Evolutionary conservation across 768 basidiomycete species (phyloP), one percentile per base, ranked within the genome.

Genomic region (Cystobasidium ongulense): DNA sequence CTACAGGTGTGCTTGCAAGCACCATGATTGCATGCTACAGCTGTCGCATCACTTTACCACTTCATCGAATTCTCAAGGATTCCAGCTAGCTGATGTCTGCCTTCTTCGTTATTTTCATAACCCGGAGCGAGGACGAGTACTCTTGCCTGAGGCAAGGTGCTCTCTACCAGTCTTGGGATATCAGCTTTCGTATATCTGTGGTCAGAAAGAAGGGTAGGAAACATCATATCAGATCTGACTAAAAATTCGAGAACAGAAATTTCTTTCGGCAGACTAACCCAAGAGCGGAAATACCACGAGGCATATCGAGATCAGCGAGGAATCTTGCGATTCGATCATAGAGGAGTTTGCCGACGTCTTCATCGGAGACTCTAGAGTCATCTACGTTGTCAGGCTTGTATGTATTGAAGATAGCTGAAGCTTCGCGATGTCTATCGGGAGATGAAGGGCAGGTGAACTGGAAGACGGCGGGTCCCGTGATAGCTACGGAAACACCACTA

Each of bases 381-480:
- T 80, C 72, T 53, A 80, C 64, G 33, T 74, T 61, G 65, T 80
- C 79, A 7, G 82, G 90, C 88, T 84, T 80, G 29, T 84, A 87
- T 0, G 87, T 87, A 71, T 85, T 86, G 85, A 96, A 97, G 78
- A 95, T 88, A 1, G 90, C 88, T 18, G 94, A 85, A 0, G 88
- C 91, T 81, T 91, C 88, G 54, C 94, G 88, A 82, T 98, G 94
- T 52, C 93, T 89, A 74, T 89, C 87, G 1, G 93, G 92, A 0
- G 91, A 88, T 3, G 94, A 94, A 7, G 95, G 93, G 0, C 95
- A 90, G 8, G 95, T 97, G 82, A 94, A 97, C 79, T 89, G 87
- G 85, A 98, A 97, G 53, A 97, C 95, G 86, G 95, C 89, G 33
- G 92, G 92, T 11, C 90, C 92, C 23, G 91, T 91, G 72, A 95